Evolutionary conservation across 2,329 filamentous ascomycete species (phyloP), one percentile per base, ranked within the genome.

Genomic region (Fusarium foetens): DNA sequence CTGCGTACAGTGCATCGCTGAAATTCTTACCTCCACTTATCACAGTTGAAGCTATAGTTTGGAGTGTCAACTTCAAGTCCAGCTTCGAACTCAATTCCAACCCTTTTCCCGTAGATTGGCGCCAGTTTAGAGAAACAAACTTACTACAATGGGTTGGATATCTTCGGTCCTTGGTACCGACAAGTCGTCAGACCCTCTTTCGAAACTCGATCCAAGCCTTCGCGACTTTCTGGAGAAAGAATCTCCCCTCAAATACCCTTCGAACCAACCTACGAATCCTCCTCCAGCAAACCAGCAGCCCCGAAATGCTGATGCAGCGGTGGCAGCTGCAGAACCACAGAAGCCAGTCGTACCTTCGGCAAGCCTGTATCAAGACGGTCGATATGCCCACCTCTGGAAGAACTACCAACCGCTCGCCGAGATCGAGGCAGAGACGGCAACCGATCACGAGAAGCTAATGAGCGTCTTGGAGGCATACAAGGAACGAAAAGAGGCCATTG

Each of bases 351-450:
- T 89, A 10, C 88, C 88, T 2, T 75, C 78, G 2, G 83, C 86
- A 71, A 89, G 86, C 74, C 81, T 89, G 29, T 90, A 85, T 78
- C 87, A 84, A 62, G 88, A 90, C 77, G 88, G 88, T n/a, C 86
- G 88, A 48, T 90, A 90, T 82, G 94, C 95, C 62, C 89, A 98
- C 80, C 86, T 99, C 36, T 99, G 96, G 96, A 95, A 94, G 83
- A 94, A 89, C 65, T 99, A 99, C 86, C 88, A 88, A 65, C 91
- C 95, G 13, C 90, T 93, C 58, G 80, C 85, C 39, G 86, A 92
- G 63, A 84, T 97, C 67, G 92, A 95, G 77, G 86, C 88, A 53
- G 89, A 90, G 68, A 86, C 87, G 25, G 92, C 92, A 79, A 90
- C 89, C 42, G 93, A 96, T 75, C 90, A 94, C 77, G 94, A 97